These are phyloP conservation scores for Papiliotrema terrestris DNA, from an alignment of 1,284 basidiomycete genomes.

Conservation along the genomic window DNA sequence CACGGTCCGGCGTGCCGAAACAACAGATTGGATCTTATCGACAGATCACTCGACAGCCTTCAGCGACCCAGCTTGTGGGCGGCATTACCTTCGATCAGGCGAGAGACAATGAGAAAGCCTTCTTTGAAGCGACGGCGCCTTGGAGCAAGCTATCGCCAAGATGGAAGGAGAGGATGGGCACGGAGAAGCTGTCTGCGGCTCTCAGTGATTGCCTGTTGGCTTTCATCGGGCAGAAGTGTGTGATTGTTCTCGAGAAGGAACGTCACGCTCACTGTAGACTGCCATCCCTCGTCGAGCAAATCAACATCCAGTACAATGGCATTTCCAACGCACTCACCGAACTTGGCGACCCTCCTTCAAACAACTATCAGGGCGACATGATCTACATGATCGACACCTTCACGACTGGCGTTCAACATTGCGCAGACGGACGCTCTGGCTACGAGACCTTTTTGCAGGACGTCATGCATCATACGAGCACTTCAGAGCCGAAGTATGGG, in stretches of 20 bases:
- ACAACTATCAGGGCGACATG: slow-evolving; percentile 4
- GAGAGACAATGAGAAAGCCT: too few species aligned
- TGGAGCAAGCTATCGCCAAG: too few species aligned
- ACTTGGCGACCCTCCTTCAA: slow-evolving; percentile 2
- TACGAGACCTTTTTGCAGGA: slow-evolving; percentile 4
- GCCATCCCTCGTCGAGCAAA: slow-evolving; percentile 1
- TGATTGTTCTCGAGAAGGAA: neutral
- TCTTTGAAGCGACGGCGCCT: too few species aligned
- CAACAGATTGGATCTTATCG: too few species aligned
- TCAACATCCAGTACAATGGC: neutral
- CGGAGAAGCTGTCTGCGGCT: too few species aligned
- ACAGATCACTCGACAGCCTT: too few species aligned
- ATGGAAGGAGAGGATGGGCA: too few species aligned
- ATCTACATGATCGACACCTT: slow-evolving; percentile 4
- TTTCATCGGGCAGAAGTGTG: too few species aligned
- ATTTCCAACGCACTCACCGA: neutral
- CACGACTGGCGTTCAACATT: neutral
- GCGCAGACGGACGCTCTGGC: neutral
- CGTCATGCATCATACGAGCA: slow-evolving; percentile 1
- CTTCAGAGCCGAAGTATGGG: neutral
- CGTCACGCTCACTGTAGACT: neutral
- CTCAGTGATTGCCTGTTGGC: too few species aligned
- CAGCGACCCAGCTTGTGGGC: too few species aligned
- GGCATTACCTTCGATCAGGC: too few species aligned
- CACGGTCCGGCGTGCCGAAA: too few species aligned